A percentile compares a stretch with the other conserved stretches of the same genome.
phyloP scores from a whole-genome alignment of 2,329 filamentous ascomycete genomes.

The Colletotrichum theobromicola region DNA sequence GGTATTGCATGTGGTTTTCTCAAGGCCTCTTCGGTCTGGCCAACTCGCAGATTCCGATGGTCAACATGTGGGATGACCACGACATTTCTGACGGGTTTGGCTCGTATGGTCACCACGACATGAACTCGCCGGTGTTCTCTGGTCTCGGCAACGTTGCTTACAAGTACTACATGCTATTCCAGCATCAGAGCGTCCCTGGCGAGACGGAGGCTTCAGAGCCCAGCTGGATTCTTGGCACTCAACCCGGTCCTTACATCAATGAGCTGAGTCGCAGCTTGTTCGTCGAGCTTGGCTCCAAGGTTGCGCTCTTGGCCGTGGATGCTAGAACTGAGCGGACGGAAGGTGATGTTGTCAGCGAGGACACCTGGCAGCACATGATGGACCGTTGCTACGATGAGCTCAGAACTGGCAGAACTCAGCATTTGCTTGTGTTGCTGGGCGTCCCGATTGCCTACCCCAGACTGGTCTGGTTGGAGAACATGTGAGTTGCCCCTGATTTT shows the following conservation, averaged over 20 bases:
- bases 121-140: slow-evolving; percentile 87
- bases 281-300: slow-evolving; percentile 78
- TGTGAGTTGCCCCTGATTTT: slow-evolving; percentile 50
- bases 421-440: slow-evolving; percentile 85
- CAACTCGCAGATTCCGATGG: slow-evolving; percentile 93
- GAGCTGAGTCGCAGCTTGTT: slow-evolving; percentile 87
- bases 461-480: slow-evolving; percentile 72
- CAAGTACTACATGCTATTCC: slow-evolving; percentile 99
- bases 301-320: slow-evolving; percentile 87
- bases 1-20: slow-evolving; percentile 95
- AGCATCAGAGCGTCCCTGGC: slow-evolving; percentile 85
- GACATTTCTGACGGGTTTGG: slow-evolving; percentile 92
- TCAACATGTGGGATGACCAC: slow-evolving; percentile 98
- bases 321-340: slow-evolving; percentile 89
- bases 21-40: slow-evolving; percentile 94
- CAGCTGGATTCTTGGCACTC: slow-evolving; percentile 84
- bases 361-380: slow-evolving; percentile 86
- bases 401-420: slow-evolving; percentile 82
- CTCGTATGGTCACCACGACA: slow-evolving; percentile 90
- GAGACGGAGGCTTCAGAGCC: slow-evolving; percentile 87
- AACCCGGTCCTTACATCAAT: slow-evolving; percentile 87
- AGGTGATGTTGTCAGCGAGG: slow-evolving; percentile 78
- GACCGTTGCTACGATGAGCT: slow-evolving; percentile 85
- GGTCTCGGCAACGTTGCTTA: slow-evolving; percentile 91
- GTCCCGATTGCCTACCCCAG: slow-evolving; percentile 85